A percentile compares a stretch with the other conserved stretches of the same genome.
phyloP scores from a whole-genome alignment of 1,284 basidiomycete genomes.

The Marasmius oreades region DNA sequence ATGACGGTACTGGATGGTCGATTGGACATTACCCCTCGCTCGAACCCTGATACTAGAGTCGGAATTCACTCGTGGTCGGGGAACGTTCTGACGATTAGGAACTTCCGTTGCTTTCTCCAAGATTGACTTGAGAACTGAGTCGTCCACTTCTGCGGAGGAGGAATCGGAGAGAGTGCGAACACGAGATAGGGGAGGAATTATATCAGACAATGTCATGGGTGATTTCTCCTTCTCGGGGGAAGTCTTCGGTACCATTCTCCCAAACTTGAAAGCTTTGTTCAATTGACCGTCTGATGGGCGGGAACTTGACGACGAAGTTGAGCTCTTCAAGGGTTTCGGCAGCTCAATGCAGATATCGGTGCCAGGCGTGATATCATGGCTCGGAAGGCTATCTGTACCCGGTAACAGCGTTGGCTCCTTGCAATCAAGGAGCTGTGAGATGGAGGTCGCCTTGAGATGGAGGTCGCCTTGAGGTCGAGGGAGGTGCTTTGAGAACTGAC shows the following conservation, averaged over 20 bases:
- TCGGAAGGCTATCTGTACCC: constrained; percentile 30
- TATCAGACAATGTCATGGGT: constrained; percentile 63
- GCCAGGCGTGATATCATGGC: constrained; percentile 14
- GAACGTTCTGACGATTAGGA: constrained; percentile 25
- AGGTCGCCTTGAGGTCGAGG: constrained; percentile 21
- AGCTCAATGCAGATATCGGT: constrained; percentile 12
- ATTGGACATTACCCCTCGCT: constrained; percentile 20
- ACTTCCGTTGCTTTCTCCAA: constrained; percentile 43
- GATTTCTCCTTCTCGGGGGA: constrained; percentile 18
- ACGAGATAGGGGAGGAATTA: constrained; percentile 62
- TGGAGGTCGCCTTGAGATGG: constrained; percentile 26
- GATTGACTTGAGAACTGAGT: constrained; percentile 57
- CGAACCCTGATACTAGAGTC: constrained; percentile 37
- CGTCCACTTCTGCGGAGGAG: constrained; percentile 45
- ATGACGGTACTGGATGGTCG: constrained; percentile 28
- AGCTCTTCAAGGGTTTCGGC: constrained; percentile 16
- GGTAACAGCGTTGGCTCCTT: constrained; percentile 36
- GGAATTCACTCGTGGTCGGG: constrained; percentile 36
- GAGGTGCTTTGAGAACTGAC: constrained; percentile 10
- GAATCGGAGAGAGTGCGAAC: constrained; percentile 46
- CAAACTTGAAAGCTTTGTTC: constrained; percentile 70
- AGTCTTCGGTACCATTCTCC: constrained; percentile 43
- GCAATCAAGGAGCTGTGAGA: constrained; percentile 29
- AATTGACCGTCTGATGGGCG: constrained; percentile 59
- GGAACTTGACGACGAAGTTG: constrained; percentile 36